Conservation (phyloP, 2,329 filamentous ascomycete species). For the Ceratocystis variospora region DNA sequence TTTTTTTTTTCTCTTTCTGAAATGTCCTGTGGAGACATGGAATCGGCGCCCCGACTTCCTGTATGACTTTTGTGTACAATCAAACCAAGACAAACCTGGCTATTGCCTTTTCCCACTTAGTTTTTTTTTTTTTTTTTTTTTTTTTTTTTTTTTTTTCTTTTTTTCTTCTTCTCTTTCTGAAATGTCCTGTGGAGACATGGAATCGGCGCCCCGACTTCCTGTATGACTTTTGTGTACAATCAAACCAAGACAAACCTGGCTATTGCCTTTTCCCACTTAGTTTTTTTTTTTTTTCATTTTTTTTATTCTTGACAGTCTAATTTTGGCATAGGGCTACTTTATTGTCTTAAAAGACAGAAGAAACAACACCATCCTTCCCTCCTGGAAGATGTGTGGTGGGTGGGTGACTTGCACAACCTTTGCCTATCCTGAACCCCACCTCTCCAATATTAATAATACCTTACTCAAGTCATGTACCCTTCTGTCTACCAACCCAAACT, state of each 20-base stretch:
- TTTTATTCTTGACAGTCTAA: neutral
- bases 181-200: neutral
- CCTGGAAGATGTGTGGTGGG: neutral
- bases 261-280: neutral
- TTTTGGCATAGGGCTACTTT: neutral
- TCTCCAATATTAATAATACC: neutral
- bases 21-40: neutral
- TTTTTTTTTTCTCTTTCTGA: neutral
- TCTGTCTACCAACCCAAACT: no score
- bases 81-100: neutral
- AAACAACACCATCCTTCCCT: neutral
- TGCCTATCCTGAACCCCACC: neutral
- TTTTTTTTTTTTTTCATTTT: neutral
- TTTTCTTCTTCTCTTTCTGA: neutral
- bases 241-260: neutral
- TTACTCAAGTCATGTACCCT: no score
- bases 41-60: neutral
- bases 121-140: neutral
- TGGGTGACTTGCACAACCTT: neutral
- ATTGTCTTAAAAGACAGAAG: neutral
- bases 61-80: neutral
- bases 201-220: neutral
- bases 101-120: neutral
- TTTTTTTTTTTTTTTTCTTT: no score
- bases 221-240: neutral